phyloP scores from a whole-genome alignment of 371 early-diverging fungal species.

The Mucor saturninus region DNA sequence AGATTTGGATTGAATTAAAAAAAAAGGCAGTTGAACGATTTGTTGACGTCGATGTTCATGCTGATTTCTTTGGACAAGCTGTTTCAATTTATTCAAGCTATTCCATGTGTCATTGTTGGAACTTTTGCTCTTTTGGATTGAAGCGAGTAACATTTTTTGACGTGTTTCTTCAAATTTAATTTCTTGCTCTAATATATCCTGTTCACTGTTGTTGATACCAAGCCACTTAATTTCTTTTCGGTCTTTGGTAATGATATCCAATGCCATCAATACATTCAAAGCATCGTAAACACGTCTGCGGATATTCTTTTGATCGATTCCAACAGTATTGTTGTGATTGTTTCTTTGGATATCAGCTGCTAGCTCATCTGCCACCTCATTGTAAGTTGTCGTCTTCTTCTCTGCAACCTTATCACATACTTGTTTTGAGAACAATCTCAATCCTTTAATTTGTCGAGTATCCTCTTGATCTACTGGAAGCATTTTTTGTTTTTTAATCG shows the following conservation, averaged over 20 bases:
- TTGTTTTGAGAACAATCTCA: slow-evolving; percentile 61
- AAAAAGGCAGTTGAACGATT: slow-evolving; percentile 19
- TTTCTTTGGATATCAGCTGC: slow-evolving; percentile 30
- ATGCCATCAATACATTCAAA: slow-evolving; percentile 74
- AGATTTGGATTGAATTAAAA: slow-evolving; percentile 10
- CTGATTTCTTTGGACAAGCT: slow-evolving; percentile 19
- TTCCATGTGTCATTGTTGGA: slow-evolving; percentile 7
- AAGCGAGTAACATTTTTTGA: slow-evolving; percentile 4
- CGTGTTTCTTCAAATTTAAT: slow-evolving; percentile 24
- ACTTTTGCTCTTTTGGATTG: slow-evolving; percentile 11
- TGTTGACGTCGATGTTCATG: not conserved
- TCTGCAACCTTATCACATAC: slow-evolving; percentile 64
- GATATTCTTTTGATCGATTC: slow-evolving; percentile 72
- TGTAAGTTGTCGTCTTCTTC: slow-evolving; percentile 64
- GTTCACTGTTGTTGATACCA: slow-evolving; percentile 31
- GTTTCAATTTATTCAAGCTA: slow-evolving; percentile 10
- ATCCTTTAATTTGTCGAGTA: slow-evolving; percentile 33
- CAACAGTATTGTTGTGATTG: not conserved
- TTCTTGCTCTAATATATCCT: slow-evolving; percentile 10
- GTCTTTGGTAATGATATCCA: slow-evolving; percentile 69
- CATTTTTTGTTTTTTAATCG: slow-evolving; percentile 17
- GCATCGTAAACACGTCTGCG: slow-evolving; percentile 81
- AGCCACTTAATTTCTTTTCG: slow-evolving; percentile 73
- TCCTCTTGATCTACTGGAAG: slow-evolving; percentile 7
- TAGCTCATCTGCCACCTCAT: slow-evolving; percentile 55